Base-by-base conservation (phyloP, 2,329 filamentous ascomycete species). In the Tothia fuscella region DNA sequence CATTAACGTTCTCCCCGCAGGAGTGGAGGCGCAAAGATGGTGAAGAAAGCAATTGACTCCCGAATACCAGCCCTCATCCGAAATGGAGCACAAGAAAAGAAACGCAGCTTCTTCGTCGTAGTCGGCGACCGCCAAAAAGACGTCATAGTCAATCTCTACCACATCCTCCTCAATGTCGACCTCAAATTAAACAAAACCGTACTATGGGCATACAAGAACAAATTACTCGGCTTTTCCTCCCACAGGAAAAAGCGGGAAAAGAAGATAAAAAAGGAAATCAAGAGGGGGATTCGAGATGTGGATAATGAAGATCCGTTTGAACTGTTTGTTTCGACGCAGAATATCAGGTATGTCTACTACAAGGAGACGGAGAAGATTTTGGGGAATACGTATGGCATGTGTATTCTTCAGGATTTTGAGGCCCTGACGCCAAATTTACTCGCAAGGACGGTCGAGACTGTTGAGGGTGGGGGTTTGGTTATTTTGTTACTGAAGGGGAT, bases 341-440 rank as follows among this genome's bases (percentile, higher is more conserved):
- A 95, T 62, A 94, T 98, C 59, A 83, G 91, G 62, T 98, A 98
- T 74, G 86, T 91, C 44, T 98, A 94, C 72, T 98, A 98, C 71
- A 98, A 98, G 66, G 91, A 98, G 67, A 96, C 91, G 21, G 91
- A 98, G 56, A 96, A 95, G 71, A 95, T 98, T 56, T 65, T 96
- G 43, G 91, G 91, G 59, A 93, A 96, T 61, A 98, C 91, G 32
- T 98, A 91, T 58, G 89, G 89, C 58, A 95, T 95, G 85, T 95
- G 87, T 60, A 93, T 98, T 49, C 66, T 98, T 51, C 91, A 98
- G 62, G 91, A 98, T 58, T 98, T 98, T 54, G 91, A 98, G 63
- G 91, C 88, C 30, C 76, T 98, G 51, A 98, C 91, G 7, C 91
- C 91, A n/a, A 98, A 98, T 57, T 72, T 95, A 49, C 74, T 98